These are phyloP conservation scores for Juncus effusus DNA, from an alignment of 176 grass and related monocot species.

Conservation along the genomic window DNA sequence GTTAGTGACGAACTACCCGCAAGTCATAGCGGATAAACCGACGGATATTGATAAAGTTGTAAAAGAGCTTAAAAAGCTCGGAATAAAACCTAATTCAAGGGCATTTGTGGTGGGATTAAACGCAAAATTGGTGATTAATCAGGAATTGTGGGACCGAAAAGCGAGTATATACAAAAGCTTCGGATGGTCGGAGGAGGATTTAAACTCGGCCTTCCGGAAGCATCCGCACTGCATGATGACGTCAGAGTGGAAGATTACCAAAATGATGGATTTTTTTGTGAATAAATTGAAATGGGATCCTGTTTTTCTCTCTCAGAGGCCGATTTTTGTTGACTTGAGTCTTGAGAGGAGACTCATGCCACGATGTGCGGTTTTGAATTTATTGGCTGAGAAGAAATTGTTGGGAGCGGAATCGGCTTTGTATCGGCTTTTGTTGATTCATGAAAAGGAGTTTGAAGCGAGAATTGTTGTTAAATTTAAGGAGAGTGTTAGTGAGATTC, in stretches of 20 bases:
- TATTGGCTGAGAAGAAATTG: conserved; percentile 29
- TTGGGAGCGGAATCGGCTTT: conserved; percentile 19
- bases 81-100: conserved; percentile 24
- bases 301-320: conserved; percentile 13
- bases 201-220: conserved; percentile 37
- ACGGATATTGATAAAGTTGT: conserved; percentile 27
- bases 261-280: conserved; percentile 27
- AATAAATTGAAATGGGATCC: conserved; percentile 39
- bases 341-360: conserved; percentile 49
- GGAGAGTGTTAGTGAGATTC: conserved; percentile 33
- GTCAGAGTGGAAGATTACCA: conserved; percentile 41
- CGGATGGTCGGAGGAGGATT: conserved; percentile 56
- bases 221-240: conserved; percentile 51
- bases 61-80: conserved; percentile 30
- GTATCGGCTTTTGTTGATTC: conserved; percentile 20
- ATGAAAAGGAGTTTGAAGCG: conserved; percentile 32
- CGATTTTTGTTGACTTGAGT: conserved; percentile 41
- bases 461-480: conserved; percentile 31
- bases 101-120: conserved; percentile 40
- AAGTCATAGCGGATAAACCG: conserved; percentile 16
- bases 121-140: conserved; percentile 20
- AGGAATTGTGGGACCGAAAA: conserved; percentile 31
- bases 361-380: conserved; percentile 32
- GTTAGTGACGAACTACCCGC: conserved; percentile 30
- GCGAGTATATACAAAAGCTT: conserved; percentile 39